These are phyloP conservation scores for Candida mesenterica DNA, from an alignment of 1,139 yeast species.

Conservation along the genomic window DNA sequence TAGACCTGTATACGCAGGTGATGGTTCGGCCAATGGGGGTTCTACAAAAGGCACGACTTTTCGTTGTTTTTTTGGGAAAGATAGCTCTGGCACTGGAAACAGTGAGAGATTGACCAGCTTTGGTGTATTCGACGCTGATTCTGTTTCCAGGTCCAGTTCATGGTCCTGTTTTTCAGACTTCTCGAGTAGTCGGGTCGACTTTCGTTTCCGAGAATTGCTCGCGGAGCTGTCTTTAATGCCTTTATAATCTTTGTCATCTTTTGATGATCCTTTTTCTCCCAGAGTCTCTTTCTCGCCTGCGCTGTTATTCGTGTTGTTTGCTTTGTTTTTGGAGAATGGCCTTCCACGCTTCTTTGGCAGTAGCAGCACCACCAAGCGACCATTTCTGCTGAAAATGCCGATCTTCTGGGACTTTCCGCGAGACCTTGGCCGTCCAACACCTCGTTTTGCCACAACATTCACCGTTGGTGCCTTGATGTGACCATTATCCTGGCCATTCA, in stretches of 20 bases:
- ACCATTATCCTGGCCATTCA: neutral
- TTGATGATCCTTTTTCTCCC: too few relatives aligned
- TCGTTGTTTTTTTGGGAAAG: too few relatives aligned
- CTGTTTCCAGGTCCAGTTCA: neutral
- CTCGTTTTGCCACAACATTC: too few relatives aligned
- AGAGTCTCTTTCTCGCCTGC: neutral
- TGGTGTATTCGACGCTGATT: too few relatives aligned
- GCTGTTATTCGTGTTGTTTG: neutral
- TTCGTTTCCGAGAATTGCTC: neutral
- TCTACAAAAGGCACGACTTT: constrained; percentile 41
- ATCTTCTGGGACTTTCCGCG: neutral
- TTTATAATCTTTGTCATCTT: too few relatives aligned
- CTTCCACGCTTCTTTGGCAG: neutral
- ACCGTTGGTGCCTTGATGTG: too few relatives aligned
- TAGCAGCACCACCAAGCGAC: neutral
- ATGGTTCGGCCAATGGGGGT: constrained; percentile 54
- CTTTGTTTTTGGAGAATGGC: neutral
- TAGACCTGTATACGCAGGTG: constrained; percentile 60
- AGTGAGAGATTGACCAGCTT: too few relatives aligned
- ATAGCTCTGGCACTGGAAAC: too few relatives aligned
- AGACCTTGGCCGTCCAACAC: neutral
- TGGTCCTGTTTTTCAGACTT: neutral
- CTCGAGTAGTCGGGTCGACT: constrained; percentile 1
- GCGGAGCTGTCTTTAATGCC: too few relatives aligned
- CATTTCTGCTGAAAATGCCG: neutral